phyloP scores from a whole-genome alignment of 202 grass and related monocot species.

The Schoenoplectus tabernaemontani region DNA sequence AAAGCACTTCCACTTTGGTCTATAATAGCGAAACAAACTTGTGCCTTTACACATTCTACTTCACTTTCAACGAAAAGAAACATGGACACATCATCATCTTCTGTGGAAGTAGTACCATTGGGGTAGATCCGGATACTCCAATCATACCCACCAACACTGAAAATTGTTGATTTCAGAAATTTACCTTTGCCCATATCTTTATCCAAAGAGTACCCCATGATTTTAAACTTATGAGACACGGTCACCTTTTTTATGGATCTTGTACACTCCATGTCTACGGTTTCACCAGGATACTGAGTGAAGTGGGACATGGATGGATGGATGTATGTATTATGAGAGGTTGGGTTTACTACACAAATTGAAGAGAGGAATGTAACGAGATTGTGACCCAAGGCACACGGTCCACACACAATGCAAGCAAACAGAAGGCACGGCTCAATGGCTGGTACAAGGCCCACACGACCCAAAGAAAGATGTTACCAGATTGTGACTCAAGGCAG shows the following conservation, averaged over 20 bases:
- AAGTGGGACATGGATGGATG: not conserved
- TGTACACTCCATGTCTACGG: not conserved
- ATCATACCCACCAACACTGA: constrained; percentile 2
- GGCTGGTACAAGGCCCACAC: too few species aligned
- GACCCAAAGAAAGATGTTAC: too few species aligned
- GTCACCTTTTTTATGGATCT: not conserved
- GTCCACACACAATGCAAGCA: too few species aligned
- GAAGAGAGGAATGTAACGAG: too few species aligned
- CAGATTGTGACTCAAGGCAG: too few species aligned
- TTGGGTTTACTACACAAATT: too few species aligned
- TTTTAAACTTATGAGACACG: not conserved
- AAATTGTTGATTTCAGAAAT: not conserved
- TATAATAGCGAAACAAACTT: not conserved
- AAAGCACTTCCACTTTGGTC: not conserved
- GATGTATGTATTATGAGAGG: not conserved
- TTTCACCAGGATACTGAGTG: not conserved
- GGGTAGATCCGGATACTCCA: not conserved
- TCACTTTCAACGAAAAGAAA: not conserved
- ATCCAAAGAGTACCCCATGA: not conserved
- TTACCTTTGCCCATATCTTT: not conserved
- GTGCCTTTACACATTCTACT: not conserved
- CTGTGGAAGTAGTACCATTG: not conserved
- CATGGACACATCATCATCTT: not conserved
- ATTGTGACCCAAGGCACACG: too few species aligned
- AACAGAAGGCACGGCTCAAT: too few species aligned